Evolutionary conservation across 1,139 yeast genomes (phyloP).

Genomic region (Pichia sp.): DNA sequence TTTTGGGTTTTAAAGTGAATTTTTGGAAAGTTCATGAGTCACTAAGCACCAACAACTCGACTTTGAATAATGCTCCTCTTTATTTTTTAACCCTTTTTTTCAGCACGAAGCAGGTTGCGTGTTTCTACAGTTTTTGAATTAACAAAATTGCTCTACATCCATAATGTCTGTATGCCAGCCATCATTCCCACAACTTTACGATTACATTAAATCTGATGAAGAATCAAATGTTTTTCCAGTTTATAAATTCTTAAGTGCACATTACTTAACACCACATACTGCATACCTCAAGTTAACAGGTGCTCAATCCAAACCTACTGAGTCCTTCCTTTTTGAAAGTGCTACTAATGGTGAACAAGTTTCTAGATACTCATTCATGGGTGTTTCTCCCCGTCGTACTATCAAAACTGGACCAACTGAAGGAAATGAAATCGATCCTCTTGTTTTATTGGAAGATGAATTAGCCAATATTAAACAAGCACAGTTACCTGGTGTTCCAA

Average conservation of each 20-base stretch:
- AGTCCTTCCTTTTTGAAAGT: slow-evolving; percentile 80
- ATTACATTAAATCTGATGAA: slow-evolving; percentile 12
- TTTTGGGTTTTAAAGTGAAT: neutral
- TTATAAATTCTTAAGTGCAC: slow-evolving; percentile 66
- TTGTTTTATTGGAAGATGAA: slow-evolving; percentile 66
- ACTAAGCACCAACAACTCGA: neutral
- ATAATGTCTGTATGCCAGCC: slow-evolving; percentile 17
- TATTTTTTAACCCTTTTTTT: neutral
- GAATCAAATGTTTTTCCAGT: slow-evolving; percentile 44
- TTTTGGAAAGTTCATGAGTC: neutral
- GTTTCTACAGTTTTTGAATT: neutral
- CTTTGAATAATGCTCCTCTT: too few species aligned
- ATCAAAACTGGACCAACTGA: slow-evolving; percentile 68
- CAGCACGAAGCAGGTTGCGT: neutral
- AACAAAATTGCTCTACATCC: too few species aligned
- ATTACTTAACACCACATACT: slow-evolving; percentile 78
- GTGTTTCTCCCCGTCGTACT: slow-evolving; percentile 73
- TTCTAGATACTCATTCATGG: slow-evolving; percentile 87
- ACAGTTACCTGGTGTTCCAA: slow-evolving; percentile 73
- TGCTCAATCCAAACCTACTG: slow-evolving; percentile 56
- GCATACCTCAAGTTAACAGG: slow-evolving; percentile 82
- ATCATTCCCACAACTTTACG: slow-evolving; percentile 12
- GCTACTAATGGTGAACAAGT: slow-evolving; percentile 85
- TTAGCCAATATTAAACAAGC: slow-evolving; percentile 61
- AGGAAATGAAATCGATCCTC: slow-evolving; percentile 69